Evolutionary conservation across 176 grass and related monocot species (phyloP), one percentile per base, ranked within the genome.

Genomic region (Dactylis glomerata): DNA sequence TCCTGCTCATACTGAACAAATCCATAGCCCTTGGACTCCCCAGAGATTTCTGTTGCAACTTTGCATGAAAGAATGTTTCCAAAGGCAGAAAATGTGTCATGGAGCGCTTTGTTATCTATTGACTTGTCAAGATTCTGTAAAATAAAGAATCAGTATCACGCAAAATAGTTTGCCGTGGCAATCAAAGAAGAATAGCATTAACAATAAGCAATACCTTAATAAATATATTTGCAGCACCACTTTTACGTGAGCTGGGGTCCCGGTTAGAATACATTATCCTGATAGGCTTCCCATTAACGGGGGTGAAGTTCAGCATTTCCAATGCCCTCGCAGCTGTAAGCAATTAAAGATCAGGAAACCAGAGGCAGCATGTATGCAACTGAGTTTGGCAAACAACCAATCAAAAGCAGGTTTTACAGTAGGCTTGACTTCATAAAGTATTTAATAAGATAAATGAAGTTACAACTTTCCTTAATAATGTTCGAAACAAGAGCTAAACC

Each of bases 221-320:
- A 83, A 94, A 94, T 71, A 94, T 94, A 76, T 94, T 94, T 34
- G 89, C 92, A 30, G 92, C 76, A 17, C 92, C 92, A 73, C 88
- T 91, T 86, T 83, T 88, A 44, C 92, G 92, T 1, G 49, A 87
- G 83, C 89, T 94, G 28, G 92, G 92, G 83, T 94, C 92, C 70
- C 92, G 92, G 63, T 94, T 94, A n/a, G 92, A 94, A 77, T 94
- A 91, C 92, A 94, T 94, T 64, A 94, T 86, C 46, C 89, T 87
- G 62, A 94, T 94, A 11, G 92, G 89, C 71, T 89, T 91, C 76
- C 86, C 84, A 34, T 87, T 91, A 23, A 94, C 75, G 20, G 82
- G 89, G 34, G 92, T 78, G 79, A 89, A 94, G 81, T 94, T 94
- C 28, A 94, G 89, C 80, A 89, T 14, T 20, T 94, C 92, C 75